These are phyloP conservation scores for Dactylella cylindrospora DNA, from an alignment of 2,329 filamentous ascomycete species.

Conservation along the genomic window DNA sequence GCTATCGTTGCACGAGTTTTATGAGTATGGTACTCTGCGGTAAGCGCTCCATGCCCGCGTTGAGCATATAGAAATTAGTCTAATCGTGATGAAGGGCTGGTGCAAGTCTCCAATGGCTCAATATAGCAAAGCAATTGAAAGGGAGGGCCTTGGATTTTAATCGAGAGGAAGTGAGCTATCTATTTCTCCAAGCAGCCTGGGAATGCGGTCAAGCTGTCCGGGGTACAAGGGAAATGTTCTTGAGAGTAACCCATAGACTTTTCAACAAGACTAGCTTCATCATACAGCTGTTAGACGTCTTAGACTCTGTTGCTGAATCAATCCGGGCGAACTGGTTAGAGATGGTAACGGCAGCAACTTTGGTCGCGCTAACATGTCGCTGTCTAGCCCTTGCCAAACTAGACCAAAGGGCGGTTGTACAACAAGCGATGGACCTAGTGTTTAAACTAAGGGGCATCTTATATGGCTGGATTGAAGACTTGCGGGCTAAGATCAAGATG, in stretches of 20 bases:
- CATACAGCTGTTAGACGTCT: constrained; percentile 8
- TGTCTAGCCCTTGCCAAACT: constrained; percentile 41
- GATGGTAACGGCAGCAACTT: constrained; percentile 37
- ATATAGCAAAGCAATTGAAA: constrained; percentile 59
- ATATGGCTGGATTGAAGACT: constrained; percentile 44
- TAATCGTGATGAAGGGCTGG: constrained; percentile 53
- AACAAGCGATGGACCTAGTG: constrained; percentile 30
- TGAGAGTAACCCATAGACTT: constrained; percentile 52
- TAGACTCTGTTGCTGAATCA: constrained; percentile 48
- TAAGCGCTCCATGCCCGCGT: too few species aligned
- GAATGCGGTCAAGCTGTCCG: constrained; percentile 54
- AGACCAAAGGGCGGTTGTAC: constrained; percentile 20
- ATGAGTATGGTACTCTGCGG: constrained; percentile 53
- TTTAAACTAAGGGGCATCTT: constrained; percentile 33
- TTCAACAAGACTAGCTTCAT: constrained; percentile 52
- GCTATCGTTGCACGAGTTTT: constrained; percentile 60
- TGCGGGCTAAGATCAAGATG: constrained; percentile 15
- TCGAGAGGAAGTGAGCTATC: constrained; percentile 55
- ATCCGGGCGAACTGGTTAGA: constrained; percentile 59
- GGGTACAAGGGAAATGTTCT: constrained; percentile 9
- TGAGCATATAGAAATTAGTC: too few species aligned
- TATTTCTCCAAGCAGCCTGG: constrained; percentile 58
- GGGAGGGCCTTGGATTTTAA: constrained; percentile 58
- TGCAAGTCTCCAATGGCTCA: constrained; percentile 59
- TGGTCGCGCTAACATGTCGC: constrained; percentile 45